A percentile compares a stretch with the other conserved stretches of the same genome.
These are phyloP conservation scores for Candida pini DNA, from an alignment of 805 yeast species.

Conservation along the genomic window DNA sequence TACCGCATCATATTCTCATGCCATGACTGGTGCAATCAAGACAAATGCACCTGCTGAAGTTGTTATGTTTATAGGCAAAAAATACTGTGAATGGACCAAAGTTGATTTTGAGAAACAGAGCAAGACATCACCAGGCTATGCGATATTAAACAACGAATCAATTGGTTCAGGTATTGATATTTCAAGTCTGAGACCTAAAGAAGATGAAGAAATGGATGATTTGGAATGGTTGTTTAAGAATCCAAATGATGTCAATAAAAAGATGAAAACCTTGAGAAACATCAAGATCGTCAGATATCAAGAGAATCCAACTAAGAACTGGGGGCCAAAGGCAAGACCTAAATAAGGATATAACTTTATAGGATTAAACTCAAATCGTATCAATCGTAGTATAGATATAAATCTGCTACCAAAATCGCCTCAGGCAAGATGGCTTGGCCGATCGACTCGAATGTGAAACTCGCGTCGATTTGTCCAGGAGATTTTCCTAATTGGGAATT, in stretches of 20 bases:
- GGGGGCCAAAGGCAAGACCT: slow-evolving; percentile 88
- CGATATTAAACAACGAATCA: slow-evolving; percentile 42
- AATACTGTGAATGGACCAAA: slow-evolving; percentile 50
- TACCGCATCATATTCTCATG: slow-evolving; percentile 82
- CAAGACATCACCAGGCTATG: slow-evolving; percentile 52
- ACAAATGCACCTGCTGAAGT: slow-evolving; percentile 85
- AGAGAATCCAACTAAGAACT: slow-evolving; percentile 85
- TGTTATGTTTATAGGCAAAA: slow-evolving; percentile 66
- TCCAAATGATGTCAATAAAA: slow-evolving; percentile 51
- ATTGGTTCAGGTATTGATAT: slow-evolving; percentile 32
- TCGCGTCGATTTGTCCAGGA: too few relatives aligned
- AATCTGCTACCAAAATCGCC: too few relatives aligned
- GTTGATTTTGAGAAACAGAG: slow-evolving; percentile 36
- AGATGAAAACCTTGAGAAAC: slow-evolving; percentile 57
- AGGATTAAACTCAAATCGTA: too few relatives aligned
- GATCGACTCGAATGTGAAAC: too few relatives aligned
- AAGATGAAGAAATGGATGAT: slow-evolving; percentile 19
- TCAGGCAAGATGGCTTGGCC: too few relatives aligned
- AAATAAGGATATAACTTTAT: slow-evolving; percentile 21
- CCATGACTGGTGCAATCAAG: slow-evolving; percentile 77
- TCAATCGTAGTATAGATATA: too few relatives aligned
- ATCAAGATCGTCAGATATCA: slow-evolving; percentile 84
- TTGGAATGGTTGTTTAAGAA: slow-evolving; percentile 51
- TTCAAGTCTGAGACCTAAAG: slow-evolving; percentile 18
- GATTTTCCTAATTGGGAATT: too few relatives aligned